These are phyloP conservation scores for Actinidia chinensis DNA, from an alignment of 179 eudicot genomes.

Conservation along the genomic window DNA sequence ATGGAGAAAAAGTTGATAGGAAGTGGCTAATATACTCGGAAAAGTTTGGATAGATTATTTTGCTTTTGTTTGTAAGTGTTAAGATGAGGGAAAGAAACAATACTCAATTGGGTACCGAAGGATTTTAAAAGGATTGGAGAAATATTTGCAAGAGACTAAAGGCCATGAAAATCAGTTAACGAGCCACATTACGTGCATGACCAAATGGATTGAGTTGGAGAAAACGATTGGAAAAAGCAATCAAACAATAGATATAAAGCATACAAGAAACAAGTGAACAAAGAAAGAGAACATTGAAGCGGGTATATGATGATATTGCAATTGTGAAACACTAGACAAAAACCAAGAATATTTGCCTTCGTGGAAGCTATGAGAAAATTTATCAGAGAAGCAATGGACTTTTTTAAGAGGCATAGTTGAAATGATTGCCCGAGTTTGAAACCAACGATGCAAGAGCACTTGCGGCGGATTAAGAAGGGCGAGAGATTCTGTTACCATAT, in stretches of 20 bases:
- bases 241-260: slow-evolving; percentile 4
- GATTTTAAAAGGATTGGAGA: background rate
- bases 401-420: background rate
- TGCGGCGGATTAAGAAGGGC: background rate
- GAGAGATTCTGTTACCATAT: background rate
- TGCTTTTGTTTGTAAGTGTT: slow-evolving; percentile 9
- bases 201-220: background rate
- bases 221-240: background rate
- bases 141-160: background rate
- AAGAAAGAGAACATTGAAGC: background rate
- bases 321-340: background rate
- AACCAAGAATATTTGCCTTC: background rate
- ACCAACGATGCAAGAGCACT: background rate
- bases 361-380: background rate
- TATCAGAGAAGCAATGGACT: background rate
- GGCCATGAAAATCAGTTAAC: background rate
- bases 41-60: background rate
- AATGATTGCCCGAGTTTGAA: background rate
- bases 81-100: background rate
- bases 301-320: background rate
- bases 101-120: background rate
- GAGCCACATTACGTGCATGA: slow-evolving; percentile 5
- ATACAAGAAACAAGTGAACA: background rate
- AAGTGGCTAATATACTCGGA: background rate
- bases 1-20: background rate